These are phyloP conservation scores for Xylaria telfairii DNA, from an alignment of 495 filamentous ascomycete species.

Conservation along the genomic window DNA sequence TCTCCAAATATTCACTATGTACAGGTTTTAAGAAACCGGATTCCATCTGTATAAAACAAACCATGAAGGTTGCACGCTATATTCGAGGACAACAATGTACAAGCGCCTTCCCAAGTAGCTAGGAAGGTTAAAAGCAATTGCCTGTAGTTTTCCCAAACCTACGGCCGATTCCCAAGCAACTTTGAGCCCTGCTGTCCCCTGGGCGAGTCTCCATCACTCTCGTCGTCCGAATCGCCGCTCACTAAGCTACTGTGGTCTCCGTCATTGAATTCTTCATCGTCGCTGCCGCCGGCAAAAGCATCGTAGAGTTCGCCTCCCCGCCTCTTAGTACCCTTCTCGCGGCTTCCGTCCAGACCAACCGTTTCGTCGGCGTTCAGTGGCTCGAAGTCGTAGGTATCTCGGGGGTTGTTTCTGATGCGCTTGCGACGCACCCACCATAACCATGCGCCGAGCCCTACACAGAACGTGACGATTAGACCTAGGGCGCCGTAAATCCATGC, in stretches of 20 bases:
- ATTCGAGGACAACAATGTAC: not conserved
- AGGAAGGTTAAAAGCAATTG: not conserved
- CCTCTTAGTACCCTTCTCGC: slow-evolving; percentile 51
- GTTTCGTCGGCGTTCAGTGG: slow-evolving; percentile 85
- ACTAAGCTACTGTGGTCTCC: slow-evolving; percentile 40
- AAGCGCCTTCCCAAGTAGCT: not conserved
- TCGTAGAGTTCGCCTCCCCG: slow-evolving; percentile 89
- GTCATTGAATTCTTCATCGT: slow-evolving; percentile 71
- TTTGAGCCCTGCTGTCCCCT: not conserved
- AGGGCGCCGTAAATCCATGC: slow-evolving; percentile 93
- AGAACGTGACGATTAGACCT: slow-evolving; percentile 84
- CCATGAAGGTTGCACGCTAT: not conserved
- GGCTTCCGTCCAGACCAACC: slow-evolving; percentile 50
- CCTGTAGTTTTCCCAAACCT: not conserved
- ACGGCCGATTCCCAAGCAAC: not conserved
- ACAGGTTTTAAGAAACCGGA: slow-evolving; percentile 6
- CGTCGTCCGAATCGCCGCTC: slow-evolving; percentile 32
- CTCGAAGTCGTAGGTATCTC: slow-evolving; percentile 94
- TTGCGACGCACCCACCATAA: slow-evolving; percentile 78
- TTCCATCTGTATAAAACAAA: slow-evolving; percentile 13
- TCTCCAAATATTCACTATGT: slow-evolving; percentile 11
- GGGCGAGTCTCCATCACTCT: slow-evolving; percentile 7
- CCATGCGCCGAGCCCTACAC: slow-evolving; percentile 78
- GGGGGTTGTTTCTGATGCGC: slow-evolving; percentile 72
- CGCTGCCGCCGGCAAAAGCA: slow-evolving; percentile 80